phyloP scores from a whole-genome alignment of 2,329 filamentous ascomycete genomes.

The Verticillium isaacii region DNA sequence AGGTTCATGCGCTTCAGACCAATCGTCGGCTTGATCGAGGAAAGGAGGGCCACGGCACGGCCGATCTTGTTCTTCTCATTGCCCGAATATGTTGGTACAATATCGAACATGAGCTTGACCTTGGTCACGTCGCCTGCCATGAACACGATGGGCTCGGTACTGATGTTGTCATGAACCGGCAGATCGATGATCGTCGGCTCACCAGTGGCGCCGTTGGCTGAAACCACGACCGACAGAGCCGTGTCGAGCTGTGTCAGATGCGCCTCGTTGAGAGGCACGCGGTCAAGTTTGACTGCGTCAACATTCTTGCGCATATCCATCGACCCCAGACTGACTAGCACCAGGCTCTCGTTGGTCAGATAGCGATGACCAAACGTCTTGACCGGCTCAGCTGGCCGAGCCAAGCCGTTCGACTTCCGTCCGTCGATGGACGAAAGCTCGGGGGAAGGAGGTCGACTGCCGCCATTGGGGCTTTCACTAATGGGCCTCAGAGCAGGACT shows the following conservation, averaged over 20 bases:
- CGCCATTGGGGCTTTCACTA: constrained; percentile 7
- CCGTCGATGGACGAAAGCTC: constrained; percentile 59
- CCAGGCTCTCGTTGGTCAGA: constrained; percentile 80
- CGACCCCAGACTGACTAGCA: constrained; percentile 87
- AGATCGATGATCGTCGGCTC: constrained; percentile 88
- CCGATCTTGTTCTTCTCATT: constrained; percentile 85
- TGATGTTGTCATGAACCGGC: constrained; percentile 88
- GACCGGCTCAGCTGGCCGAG: constrained; percentile 66
- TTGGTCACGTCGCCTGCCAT: constrained; percentile 71
- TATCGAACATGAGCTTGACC: constrained; percentile 89
- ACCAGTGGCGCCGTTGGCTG: constrained; percentile 76
- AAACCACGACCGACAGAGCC: constrained; percentile 85
- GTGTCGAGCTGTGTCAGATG: constrained; percentile 94
- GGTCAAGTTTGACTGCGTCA: constrained; percentile 79
- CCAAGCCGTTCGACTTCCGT: constrained; percentile 45
- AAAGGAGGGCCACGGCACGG: constrained; percentile 81
- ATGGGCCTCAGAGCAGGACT: constrained; percentile 6
- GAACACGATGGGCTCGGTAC: constrained; percentile 90
- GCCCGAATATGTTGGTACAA: constrained; percentile 92
- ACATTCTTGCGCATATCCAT: constrained; percentile 87
- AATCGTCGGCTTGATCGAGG: constrained; percentile 75
- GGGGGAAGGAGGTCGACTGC: constrained; percentile 26
- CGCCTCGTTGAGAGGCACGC: constrained; percentile 80
- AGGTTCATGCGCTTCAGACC: constrained; percentile 86
- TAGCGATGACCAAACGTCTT: constrained; percentile 97